These are phyloP conservation scores for Fusarium piperis DNA, from an alignment of 2,329 filamentous ascomycete genomes.

Conservation along the genomic window DNA sequence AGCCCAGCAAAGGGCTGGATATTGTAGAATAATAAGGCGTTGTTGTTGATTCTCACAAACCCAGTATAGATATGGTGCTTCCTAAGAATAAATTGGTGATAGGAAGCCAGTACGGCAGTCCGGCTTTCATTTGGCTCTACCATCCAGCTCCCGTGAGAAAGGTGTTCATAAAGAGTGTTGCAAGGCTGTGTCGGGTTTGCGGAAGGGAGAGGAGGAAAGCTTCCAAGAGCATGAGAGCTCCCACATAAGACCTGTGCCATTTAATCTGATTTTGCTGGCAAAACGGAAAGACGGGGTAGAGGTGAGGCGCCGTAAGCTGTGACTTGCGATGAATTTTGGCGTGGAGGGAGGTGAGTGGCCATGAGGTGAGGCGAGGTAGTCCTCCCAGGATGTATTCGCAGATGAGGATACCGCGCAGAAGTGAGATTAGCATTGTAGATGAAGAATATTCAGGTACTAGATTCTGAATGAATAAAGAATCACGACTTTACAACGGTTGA, in stretches of 20 bases:
- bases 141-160: neutral
- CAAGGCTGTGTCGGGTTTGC: neutral
- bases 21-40: neutral
- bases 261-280: neutral
- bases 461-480: neutral
- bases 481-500: neutral
- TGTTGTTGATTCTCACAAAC: neutral
- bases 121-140: neutral
- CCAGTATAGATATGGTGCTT: neutral
- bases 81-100: neutral
- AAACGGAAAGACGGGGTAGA: neutral
- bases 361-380: neutral
- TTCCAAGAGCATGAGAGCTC: neutral
- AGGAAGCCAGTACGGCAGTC: neutral
- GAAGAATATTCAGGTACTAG: accelerated
- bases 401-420: neutral
- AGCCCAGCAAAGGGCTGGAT: neutral
- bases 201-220: neutral
- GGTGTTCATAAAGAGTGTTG: neutral
- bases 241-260: neutral
- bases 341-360: neutral
- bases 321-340: neutral
- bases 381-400: neutral
- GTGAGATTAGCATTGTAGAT: neutral
- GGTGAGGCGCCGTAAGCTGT: neutral